Evolutionary conservation across 805 yeast species (phyloP), one percentile per base, ranked within the genome.

Genomic region (Candida sanyiensis): DNA sequence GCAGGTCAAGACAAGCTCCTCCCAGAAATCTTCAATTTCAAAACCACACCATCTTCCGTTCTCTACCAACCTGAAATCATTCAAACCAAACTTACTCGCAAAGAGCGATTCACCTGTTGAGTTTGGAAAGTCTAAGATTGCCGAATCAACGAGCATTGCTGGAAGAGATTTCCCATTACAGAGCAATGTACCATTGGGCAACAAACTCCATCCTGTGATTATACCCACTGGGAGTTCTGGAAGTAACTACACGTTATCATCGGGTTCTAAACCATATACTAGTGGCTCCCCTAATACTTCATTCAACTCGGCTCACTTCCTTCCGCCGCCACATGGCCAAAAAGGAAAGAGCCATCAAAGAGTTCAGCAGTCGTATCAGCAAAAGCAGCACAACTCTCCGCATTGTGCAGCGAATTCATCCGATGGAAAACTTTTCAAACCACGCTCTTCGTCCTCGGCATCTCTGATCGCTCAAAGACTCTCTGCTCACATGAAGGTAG

Each of bases 401-500:
- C 30, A 28, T 12, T 16, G 20, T 6, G 32, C 32, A 5, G 9
- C 19, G n/a, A 18, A 12, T 11, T 12, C 32, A 4, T 20, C 33
- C 6, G 38, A 23, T 11, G 17, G 10, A 7, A 33, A 12, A 18
- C 43, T 50, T 27, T 27, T 7, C 29, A 27, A 36, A 2, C 6
- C 43, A 7, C 47, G 45, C 28, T 29, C 35, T 12, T 46, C 51
- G 30, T 53, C 54, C 0, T 24, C 50, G 4, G 48, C 57, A 3
- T 35, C 54, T n/a, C 52, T 49, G 16, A 35, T 51, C 13, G 51
- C 57, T 2, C 56, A 50, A 26, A 39, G 50, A 24, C 23, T 50
- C 16, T 50, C 56, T 1, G 42, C 51, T 2, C 56, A 50, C 21
- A 51, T 52, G 54, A 51, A 53, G 30, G 39, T 50, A 21, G 56